Evolutionary conservation across 345 rosid species (phyloP).

Genomic region (Moricandia arvensis): DNA sequence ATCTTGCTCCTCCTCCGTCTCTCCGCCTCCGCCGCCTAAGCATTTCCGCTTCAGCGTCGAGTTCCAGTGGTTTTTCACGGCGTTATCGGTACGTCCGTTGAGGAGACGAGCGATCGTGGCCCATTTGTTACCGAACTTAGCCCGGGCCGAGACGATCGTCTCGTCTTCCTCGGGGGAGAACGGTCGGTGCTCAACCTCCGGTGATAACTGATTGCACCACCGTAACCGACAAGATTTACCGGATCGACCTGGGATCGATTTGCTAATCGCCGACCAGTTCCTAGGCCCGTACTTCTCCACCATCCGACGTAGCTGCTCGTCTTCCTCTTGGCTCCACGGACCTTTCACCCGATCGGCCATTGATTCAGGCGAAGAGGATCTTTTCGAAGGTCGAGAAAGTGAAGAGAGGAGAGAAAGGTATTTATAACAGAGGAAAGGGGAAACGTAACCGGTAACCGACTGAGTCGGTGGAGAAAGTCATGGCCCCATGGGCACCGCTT

Average conservation of each 20-base stretch:
- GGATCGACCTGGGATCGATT: slow-evolving; percentile 90
- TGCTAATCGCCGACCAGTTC: slow-evolving; percentile 90
- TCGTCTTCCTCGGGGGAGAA: slow-evolving; percentile 73
- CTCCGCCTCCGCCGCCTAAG: slow-evolving; percentile 29
- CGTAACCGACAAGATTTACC: slow-evolving; percentile 88
- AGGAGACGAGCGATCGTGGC: slow-evolving; percentile 93
- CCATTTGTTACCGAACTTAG: slow-evolving; percentile 89
- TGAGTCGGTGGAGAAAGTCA: slow-evolving; percentile 47
- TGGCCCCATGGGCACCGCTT: slow-evolving; percentile 54
- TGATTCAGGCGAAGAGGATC: not conserved
- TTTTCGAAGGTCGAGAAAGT: slow-evolving; percentile 19
- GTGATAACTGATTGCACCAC: slow-evolving; percentile 96
- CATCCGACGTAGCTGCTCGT: slow-evolving; percentile 64
- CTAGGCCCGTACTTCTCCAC: slow-evolving; percentile 79
- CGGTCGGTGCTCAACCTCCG: slow-evolving; percentile 85
- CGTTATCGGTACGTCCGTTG: slow-evolving; percentile 91
- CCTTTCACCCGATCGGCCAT: slow-evolving; percentile 83
- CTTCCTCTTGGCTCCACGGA: slow-evolving; percentile 95
- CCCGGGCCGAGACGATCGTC: slow-evolving; percentile 66
- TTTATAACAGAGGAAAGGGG: slow-evolving; percentile 30
- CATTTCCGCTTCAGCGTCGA: slow-evolving; percentile 84
- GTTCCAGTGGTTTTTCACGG: slow-evolving; percentile 95
- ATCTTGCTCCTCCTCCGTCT: slow-evolving; percentile 13
- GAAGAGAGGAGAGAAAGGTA: slow-evolving; percentile 21
- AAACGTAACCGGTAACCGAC: slow-evolving; percentile 42